Conservation (phyloP, 2,329 filamentous ascomycete genomes). For the Colletotrichum tropicicola region DNA sequence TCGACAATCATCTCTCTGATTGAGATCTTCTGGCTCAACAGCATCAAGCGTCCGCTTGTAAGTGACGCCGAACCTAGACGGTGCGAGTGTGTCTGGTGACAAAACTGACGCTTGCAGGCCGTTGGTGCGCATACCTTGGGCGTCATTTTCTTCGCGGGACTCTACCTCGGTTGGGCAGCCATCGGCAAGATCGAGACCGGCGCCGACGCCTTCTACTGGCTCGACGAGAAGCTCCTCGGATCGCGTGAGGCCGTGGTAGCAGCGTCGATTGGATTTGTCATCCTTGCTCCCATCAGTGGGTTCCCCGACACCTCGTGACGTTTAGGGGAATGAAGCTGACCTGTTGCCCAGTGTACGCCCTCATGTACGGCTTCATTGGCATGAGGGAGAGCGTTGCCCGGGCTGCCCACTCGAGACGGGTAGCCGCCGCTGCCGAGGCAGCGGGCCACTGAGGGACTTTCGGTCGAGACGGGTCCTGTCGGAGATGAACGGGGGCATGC, state of each 20-base stretch:
- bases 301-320: conserved; percentile 24
- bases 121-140: conserved; percentile 53
- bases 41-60: conserved; percentile 60
- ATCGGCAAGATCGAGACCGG: conserved; percentile 57
- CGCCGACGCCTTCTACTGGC: conserved; percentile 59
- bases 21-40: conserved; percentile 61
- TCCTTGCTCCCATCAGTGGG: conserved; percentile 55
- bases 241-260: conserved; percentile 53
- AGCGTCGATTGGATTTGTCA: conserved; percentile 54
- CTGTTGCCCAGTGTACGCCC: conserved; percentile 50
- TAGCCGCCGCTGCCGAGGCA: conserved; percentile 24
- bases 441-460: conserved; percentile 30
- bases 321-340: conserved; percentile 7
- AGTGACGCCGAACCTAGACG: conserved; percentile 32
- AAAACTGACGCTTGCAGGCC: conserved; percentile 43
- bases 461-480: conserved; percentile 29
- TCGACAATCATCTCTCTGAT: conserved; percentile 52
- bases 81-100: conserved; percentile 23
- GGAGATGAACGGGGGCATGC: conserved; percentile 25
- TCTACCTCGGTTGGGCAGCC: conserved; percentile 60
- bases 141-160: conserved; percentile 47
- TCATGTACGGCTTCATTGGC: conserved; percentile 58
- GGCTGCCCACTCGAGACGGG: conserved; percentile 21
- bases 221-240: conserved; percentile 54
- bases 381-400: conserved; percentile 53